Percentiles rank a stretch among this genome's conserved stretches.
Evolutionary conservation across 2,329 filamentous ascomycete species (phyloP).

Genomic region (Fusarium sp.): DNA sequence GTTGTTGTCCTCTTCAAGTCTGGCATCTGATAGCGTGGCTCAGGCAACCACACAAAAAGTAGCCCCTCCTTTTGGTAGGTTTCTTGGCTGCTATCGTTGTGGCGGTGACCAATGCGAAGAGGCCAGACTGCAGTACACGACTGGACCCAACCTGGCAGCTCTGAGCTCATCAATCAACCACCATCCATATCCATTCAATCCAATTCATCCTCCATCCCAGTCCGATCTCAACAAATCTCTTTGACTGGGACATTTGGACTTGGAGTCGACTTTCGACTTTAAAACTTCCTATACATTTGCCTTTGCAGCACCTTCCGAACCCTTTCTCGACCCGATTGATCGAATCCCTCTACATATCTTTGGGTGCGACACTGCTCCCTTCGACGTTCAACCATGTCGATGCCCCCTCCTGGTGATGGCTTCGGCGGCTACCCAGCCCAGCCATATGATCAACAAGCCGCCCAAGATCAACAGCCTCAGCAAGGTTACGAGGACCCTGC

Average conservation of each 20-base stretch:
- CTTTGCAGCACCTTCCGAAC: slow-evolving; percentile 21
- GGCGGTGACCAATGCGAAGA: slow-evolving; percentile 48
- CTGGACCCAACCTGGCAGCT: slow-evolving; percentile 36
- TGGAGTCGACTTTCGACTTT: slow-evolving; percentile 28
- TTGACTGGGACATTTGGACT: slow-evolving; percentile 43
- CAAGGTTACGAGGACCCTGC: slow-evolving; percentile 54
- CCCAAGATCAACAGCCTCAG: slow-evolving; percentile 55
- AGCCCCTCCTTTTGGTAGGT: slow-evolving; percentile 43
- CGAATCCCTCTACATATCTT: slow-evolving; percentile 32
- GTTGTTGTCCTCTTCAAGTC: slow-evolving; percentile 27
- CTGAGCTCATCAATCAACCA: slow-evolving; percentile 45
- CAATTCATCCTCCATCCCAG: slow-evolving; percentile 36
- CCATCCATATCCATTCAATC: slow-evolving; percentile 1
- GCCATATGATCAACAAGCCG: slow-evolving; percentile 62
- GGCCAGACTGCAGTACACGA: slow-evolving; percentile 41
- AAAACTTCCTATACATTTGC: slow-evolving; percentile 15
- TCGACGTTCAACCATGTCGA: slow-evolving; percentile 63
- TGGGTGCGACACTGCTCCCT: slow-evolving; percentile 46
- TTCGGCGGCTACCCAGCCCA: slow-evolving; percentile 51
- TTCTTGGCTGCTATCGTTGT: slow-evolving; percentile 42
- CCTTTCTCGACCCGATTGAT: slow-evolving; percentile 27
- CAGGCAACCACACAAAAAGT: slow-evolving; percentile 31
- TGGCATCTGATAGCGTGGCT: slow-evolving; percentile 41
- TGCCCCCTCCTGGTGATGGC: slow-evolving; percentile 65
- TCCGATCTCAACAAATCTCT: slow-evolving; percentile 30